Evolutionary conservation across 73 alveolate genomes (phyloP), one percentile per base, ranked within the genome.

Genomic region (Breviolum minutum): DNA sequence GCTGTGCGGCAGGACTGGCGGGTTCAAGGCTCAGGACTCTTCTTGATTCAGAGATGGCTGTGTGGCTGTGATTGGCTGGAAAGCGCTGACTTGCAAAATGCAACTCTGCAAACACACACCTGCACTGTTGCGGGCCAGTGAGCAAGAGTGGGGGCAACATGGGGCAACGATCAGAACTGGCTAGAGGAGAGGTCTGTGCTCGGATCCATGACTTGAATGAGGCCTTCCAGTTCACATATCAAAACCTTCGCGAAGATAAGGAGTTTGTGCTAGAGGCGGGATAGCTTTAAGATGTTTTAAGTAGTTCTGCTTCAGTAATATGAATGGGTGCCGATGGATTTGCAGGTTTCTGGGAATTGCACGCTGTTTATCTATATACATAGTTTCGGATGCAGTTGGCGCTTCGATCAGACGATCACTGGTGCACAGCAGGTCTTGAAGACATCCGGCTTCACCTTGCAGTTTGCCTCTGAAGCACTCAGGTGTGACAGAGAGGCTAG

Each of bases 1-100:
- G 96, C 96, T 8, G 96, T 89, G 61, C 73, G 77, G 74, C 96
- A 89, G 73, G 96, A 89, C 96, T 89, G 96, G 96, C 69, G 96
- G 71, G 96, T n/a, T 13, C 16, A 80, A 63, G 14, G 71, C 96
- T 76, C 96, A 89, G 70, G 22, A 26, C 27, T 62, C 17, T 17
- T 22, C 32, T 17, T 73, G 17, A 2, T 2, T 6, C 4, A 17
- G 77, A 68, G 77, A 68, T 40, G 54, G 54, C 54, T 40, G 54
- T 40, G 54, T 40, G 54, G 54, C 54, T 40, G 54, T 40, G 54
- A 40, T 40, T 40, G 54, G n/a, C n/a, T n/a, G n/a, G n/a, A n/a
- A n/a, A n/a, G n/a, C n/a, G n/a, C n/a, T n/a, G n/a, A n/a, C n/a
- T n/a, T n/a, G n/a, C n/a, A n/a, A n/a, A n/a, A n/a, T n/a, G n/a